A percentile compares a stretch with the other conserved stretches of the same genome.
Conservation (phyloP, 768 basidiomycete species). For the Auriscalpium orientale region DNA sequence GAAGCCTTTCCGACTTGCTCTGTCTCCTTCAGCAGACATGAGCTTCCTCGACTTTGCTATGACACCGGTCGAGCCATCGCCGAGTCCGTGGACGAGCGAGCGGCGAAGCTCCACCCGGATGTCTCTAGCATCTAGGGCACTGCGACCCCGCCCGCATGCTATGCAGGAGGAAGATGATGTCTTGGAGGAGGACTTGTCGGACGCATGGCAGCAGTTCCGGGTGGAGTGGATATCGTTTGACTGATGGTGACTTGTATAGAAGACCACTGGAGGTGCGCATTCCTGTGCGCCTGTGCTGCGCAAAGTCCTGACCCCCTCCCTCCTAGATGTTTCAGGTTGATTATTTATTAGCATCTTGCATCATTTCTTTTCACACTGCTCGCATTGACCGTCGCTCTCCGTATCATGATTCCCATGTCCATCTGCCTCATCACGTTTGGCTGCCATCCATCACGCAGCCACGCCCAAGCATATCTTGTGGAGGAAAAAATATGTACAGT, state of each 20-base stretch:
- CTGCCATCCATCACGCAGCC: no score
- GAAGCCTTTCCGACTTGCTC: background rate
- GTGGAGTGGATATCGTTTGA: constrained; percentile 13
- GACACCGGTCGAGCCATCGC: background rate
- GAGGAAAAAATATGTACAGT: no score
- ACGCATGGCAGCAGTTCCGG: constrained; percentile 10
- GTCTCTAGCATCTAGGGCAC: background rate
- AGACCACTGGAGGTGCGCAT: background rate
- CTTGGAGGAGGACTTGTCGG: constrained; percentile 2
- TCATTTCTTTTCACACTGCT: no score
- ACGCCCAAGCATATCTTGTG: no score
- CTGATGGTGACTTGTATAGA: background rate
- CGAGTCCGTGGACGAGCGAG: no score
- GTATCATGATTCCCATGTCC: no score
- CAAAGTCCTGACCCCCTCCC: no score
- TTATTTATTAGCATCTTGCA: no score
- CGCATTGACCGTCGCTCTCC: no score
- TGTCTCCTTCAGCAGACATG: background rate
- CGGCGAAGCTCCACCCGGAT: background rate
- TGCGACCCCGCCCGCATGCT: background rate
- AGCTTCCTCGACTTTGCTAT: background rate
- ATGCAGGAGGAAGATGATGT: background rate
- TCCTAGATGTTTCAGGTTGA: no score
- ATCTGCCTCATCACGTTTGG: no score
- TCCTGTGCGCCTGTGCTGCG: background rate